phyloP scores from a whole-genome alignment of 2,329 filamentous ascomycete species.

The Fusarium redolens region DNA sequence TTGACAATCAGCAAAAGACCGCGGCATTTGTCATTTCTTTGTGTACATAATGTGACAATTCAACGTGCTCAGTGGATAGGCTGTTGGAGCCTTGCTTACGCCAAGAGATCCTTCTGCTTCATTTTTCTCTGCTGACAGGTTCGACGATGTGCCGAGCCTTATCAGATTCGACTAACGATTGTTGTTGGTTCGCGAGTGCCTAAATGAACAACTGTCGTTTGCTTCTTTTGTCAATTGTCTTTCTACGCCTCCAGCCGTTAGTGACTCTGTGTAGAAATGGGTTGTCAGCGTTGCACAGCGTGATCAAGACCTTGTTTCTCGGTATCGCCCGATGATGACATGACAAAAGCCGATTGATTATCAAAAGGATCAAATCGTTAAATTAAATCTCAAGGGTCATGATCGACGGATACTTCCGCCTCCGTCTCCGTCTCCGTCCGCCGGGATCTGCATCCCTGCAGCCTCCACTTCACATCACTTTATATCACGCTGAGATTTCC shows the following conservation, averaged over 20 bases:
- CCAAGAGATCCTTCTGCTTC: not conserved
- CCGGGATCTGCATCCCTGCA: not conserved
- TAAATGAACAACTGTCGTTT: not conserved
- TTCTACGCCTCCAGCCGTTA: accelerated
- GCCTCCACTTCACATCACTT: not conserved
- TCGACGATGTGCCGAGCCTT: not conserved
- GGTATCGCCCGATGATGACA: not conserved
- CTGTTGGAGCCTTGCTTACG: not conserved
- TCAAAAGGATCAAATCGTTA: not conserved
- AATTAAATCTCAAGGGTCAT: not conserved
- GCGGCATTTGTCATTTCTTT: not conserved
- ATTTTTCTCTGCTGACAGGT: not conserved
- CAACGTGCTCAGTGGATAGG: not conserved
- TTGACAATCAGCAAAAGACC: not conserved
- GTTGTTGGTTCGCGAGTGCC: not conserved
- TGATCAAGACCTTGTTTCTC: not conserved
- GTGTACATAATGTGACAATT: not conserved
- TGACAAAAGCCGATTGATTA: not conserved
- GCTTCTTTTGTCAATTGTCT: not conserved
- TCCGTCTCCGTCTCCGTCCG: not conserved
- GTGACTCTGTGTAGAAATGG: not conserved
- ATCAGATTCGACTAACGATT: not conserved
- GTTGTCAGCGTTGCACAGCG: not conserved
- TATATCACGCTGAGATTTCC: not conserved
- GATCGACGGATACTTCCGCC: constrained; percentile 3